These are phyloP conservation scores for Apiotrichum akiyoshidainum DNA, from an alignment of 1,284 basidiomycete genomes.

Conservation along the genomic window DNA sequence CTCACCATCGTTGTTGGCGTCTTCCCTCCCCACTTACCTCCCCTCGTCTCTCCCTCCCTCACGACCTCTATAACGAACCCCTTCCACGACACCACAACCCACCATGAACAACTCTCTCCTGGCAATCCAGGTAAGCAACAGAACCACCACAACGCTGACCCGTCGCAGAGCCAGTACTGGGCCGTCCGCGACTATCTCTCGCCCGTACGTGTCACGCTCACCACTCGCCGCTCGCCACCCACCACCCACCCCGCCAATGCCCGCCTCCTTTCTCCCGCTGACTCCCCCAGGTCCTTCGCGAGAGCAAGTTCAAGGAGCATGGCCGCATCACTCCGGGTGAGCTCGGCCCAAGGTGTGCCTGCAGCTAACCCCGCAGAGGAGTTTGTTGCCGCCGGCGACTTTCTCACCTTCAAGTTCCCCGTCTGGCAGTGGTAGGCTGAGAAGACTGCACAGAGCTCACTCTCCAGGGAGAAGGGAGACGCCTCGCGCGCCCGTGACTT, in stretches of 20 bases:
- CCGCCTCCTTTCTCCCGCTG: background rate
- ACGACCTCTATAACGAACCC: background rate
- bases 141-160: background rate
- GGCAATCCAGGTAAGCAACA: slow-evolving; percentile 46
- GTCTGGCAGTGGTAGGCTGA: slow-evolving; percentile 81
- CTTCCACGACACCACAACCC: background rate
- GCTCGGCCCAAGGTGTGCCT: slow-evolving; percentile 33
- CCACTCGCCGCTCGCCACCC: slow-evolving; percentile 2
- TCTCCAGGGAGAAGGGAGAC: slow-evolving; percentile 79
- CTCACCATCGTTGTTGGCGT: too few species aligned
- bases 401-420: slow-evolving; percentile 90
- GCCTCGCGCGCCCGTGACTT: slow-evolving; percentile 80
- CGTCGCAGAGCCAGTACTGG: slow-evolving; percentile 76
- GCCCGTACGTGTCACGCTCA: slow-evolving; percentile 59
- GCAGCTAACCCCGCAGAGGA: slow-evolving; percentile 63
- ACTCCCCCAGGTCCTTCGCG: slow-evolving; percentile 73
- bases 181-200: slow-evolving; percentile 94
- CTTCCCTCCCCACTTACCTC: background rate
- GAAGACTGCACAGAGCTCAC: background rate
- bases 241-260: too few species aligned
- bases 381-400: slow-evolving; percentile 92
- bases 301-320: slow-evolving; percentile 99
- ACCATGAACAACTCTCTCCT: slow-evolving; percentile 50
- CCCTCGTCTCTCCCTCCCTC: background rate
- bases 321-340: slow-evolving; percentile 90